Conservation (phyloP, 306 rosid genomes). For the Prunus mira region DNA sequence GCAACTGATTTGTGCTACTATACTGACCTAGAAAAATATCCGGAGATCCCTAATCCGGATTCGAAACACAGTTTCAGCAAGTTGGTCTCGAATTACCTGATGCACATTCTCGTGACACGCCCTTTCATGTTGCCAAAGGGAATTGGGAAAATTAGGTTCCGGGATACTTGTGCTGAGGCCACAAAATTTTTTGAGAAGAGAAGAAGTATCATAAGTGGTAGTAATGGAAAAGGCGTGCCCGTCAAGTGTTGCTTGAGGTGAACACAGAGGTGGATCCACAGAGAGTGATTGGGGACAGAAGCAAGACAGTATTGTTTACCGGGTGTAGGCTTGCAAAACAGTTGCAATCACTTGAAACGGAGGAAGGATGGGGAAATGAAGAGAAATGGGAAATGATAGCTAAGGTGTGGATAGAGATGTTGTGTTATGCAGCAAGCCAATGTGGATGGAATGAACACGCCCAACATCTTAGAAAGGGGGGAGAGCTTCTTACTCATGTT, state of each 20-base stretch:
- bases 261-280: not conserved
- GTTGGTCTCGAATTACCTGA: not conserved
- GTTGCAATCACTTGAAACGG: not conserved
- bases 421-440: not conserved
- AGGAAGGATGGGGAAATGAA: not conserved
- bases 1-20: conserved; percentile 61
- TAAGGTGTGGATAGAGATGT: not conserved
- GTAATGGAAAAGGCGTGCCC: too few relatives aligned
- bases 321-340: not conserved
- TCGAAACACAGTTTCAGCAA: conserved; percentile 5
- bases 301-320: not conserved
- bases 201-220: too few relatives aligned
- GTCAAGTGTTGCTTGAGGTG: too few relatives aligned
- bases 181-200: too few relatives aligned
- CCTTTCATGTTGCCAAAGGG: too few relatives aligned
- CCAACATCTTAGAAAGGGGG: not conserved
- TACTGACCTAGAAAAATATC: conserved; percentile 3
- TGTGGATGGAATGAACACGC: conserved; percentile 5
- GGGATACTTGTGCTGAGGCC: too few relatives aligned
- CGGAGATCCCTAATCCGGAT: not conserved
- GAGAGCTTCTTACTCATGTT: conserved; percentile 1
- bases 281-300: not conserved
- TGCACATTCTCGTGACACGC: too few relatives aligned
- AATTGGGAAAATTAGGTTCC: too few relatives aligned
- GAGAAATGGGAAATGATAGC: not conserved